These are phyloP conservation scores for Coelastrella sp. DNA, from an alignment of 139 green algal genomes.

Conservation along the genomic window DNA sequence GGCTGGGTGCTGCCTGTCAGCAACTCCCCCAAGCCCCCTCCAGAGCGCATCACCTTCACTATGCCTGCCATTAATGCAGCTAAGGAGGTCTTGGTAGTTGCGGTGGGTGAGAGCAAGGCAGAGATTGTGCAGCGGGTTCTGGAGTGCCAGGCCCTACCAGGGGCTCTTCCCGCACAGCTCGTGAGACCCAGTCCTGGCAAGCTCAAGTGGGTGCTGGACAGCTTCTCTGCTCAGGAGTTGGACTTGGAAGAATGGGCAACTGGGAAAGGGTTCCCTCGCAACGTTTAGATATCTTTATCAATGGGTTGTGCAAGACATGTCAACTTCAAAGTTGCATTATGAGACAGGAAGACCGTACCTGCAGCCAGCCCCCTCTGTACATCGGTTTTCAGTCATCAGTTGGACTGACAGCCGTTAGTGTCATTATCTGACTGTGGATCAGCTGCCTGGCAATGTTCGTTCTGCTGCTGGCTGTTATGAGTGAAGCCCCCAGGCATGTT, in stretches of 20 bases:
- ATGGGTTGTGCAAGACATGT: too few relatives aligned
- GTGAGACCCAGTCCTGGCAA: constrained; percentile 73
- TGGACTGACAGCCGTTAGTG: too few relatives aligned
- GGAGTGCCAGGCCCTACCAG: constrained; percentile 90
- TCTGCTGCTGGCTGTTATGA: too few relatives aligned
- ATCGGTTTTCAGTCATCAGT: too few relatives aligned
- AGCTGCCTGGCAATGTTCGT: too few relatives aligned
- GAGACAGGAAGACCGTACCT: too few relatives aligned
- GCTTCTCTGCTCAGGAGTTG: constrained; percentile 67
- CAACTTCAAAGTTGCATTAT: too few relatives aligned
- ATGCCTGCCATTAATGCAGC: constrained; percentile 90
- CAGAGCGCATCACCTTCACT: constrained; percentile 95
- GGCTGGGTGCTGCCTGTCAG: constrained; percentile 90
- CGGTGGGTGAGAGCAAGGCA: constrained; percentile 79
- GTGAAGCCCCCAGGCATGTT: too few relatives aligned
- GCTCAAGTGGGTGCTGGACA: constrained; percentile 70
- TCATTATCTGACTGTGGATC: too few relatives aligned
- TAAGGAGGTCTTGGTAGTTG: constrained; percentile 74
- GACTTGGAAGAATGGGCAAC: constrained; percentile 75
- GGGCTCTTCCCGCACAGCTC: constrained; percentile 90
- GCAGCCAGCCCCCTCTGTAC: too few relatives aligned
- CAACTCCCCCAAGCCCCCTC: constrained; percentile 96
- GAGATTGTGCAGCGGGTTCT: constrained; percentile 91
- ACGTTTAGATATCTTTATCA: background rate
- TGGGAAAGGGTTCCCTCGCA: constrained; percentile 62